phyloP scores from a whole-genome alignment of 768 basidiomycete species.

The Pilatotrama ljubarskyi region DNA sequence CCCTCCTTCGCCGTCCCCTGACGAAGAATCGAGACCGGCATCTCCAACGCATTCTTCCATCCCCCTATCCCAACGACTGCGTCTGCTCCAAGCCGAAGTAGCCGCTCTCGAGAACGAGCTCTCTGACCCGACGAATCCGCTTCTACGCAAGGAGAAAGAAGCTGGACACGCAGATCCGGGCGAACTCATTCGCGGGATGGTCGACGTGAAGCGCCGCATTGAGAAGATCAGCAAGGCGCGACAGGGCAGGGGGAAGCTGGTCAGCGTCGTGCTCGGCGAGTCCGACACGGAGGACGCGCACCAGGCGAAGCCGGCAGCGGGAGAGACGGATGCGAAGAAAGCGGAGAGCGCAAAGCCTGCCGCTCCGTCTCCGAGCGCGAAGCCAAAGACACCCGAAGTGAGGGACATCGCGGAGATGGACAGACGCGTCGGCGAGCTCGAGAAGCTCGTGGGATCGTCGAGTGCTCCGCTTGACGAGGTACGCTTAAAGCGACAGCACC shows the following conservation, averaged over 20 bases:
- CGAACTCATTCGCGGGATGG: constrained; percentile 73
- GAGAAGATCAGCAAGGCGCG: constrained; percentile 65
- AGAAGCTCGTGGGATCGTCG: constrained; percentile 81
- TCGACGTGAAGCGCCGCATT: constrained; percentile 69
- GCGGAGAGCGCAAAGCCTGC: constrained; percentile 28
- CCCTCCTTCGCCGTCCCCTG: constrained; percentile 63
- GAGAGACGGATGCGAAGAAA: not conserved
- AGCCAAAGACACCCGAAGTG: constrained; percentile 32
- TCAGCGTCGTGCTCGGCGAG: constrained; percentile 53
- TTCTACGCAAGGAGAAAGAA: constrained; percentile 58
- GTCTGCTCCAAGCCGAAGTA: constrained; percentile 74
- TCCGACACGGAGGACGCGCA: constrained; percentile 22
- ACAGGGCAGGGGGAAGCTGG: constrained; percentile 65
- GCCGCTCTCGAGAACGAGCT: constrained; percentile 78
- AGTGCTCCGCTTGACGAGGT: constrained; percentile 83
- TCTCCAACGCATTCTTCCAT: constrained; percentile 42
- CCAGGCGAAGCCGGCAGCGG: not conserved
- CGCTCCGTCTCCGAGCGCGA: not conserved
- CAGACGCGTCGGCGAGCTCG: constrained; percentile 78
- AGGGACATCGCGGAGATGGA: constrained; percentile 74
- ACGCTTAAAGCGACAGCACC: constrained; percentile 19
- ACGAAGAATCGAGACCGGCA: constrained; percentile 43
- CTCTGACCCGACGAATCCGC: constrained; percentile 76
- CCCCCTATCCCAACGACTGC: constrained; percentile 41
- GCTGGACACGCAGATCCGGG: constrained; percentile 68